These are phyloP conservation scores for Papiliotrema terrestris DNA, from an alignment of 1,284 basidiomycete species.

Conservation along the genomic window DNA sequence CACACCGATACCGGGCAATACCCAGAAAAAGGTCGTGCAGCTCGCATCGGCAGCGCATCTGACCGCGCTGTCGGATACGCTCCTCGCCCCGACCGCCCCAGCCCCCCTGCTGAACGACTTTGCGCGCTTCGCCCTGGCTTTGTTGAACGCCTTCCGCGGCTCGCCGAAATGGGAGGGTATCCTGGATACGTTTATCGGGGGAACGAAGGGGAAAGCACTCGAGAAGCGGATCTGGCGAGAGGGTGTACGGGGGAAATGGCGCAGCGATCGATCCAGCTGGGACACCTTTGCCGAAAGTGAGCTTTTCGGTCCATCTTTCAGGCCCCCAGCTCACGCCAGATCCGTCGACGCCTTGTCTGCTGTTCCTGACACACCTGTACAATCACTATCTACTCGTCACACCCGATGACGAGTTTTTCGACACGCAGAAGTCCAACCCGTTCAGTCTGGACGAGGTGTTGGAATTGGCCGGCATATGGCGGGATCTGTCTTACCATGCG, in stretches of 20 bases:
- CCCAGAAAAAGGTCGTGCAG: constrained; percentile 30
- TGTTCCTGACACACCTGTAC: constrained; percentile 81
- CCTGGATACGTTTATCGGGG: constrained; percentile 47
- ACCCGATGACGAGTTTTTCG: constrained; percentile 96
- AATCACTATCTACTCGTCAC: constrained; percentile 82
- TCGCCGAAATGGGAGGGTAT: constrained; percentile 56
- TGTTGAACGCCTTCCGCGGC: constrained; percentile 53
- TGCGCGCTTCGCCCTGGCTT: constrained; percentile 38
- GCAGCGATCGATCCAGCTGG: constrained; percentile 51
- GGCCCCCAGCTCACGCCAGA: constrained; percentile 22
- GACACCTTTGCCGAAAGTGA: constrained; percentile 51
- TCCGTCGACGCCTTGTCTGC: constrained; percentile 61
- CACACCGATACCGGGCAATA: constrained; percentile 20
- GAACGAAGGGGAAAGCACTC: constrained; percentile 49
- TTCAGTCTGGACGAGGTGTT: constrained; percentile 76
- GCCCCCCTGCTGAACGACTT: constrained; percentile 25
- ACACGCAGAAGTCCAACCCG: constrained; percentile 56
- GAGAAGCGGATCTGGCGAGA: constrained; percentile 70
- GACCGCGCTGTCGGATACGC: constrained; percentile 11
- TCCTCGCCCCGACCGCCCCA: constrained; percentile 15
- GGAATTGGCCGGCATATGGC: constrained; percentile 45
- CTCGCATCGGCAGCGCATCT: constrained; percentile 37
- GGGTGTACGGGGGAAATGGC: constrained; percentile 60
- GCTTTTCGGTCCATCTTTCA: constrained; percentile 23
- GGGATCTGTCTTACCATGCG: constrained; percentile 46